These are phyloP conservation scores for Neonectria punicea DNA, from an alignment of 2,329 filamentous ascomycete genomes.

Conservation along the genomic window DNA sequence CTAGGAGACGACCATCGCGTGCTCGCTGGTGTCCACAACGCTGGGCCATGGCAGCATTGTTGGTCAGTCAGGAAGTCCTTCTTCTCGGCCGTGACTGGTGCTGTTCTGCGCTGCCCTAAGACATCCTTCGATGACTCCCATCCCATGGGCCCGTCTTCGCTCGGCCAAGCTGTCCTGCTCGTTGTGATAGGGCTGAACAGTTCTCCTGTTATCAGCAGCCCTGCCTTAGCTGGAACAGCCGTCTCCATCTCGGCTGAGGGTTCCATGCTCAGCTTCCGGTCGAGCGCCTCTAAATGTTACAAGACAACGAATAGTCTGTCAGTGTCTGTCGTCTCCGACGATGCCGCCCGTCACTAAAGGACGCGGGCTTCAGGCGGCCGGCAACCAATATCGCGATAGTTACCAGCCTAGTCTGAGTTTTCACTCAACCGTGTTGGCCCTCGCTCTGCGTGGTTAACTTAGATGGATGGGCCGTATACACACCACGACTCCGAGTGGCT, in stretches of 20 bases:
- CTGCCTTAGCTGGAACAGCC: slow-evolving; percentile 20
- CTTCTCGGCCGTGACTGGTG: slow-evolving; percentile 17
- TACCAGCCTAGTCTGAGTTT: slow-evolving; percentile 4
- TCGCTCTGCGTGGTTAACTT: slow-evolving; percentile 22
- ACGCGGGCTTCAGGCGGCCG: slow-evolving; percentile 27
- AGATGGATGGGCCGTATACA: slow-evolving; percentile 12
- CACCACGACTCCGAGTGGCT: slow-evolving; percentile 25
- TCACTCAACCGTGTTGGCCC: slow-evolving; percentile 5
- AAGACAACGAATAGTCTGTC: slow-evolving; percentile 19
- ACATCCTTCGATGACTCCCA: slow-evolving; percentile 4
- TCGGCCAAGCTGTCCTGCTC: slow-evolving; percentile 12
- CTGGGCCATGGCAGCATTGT: slow-evolving; percentile 11
- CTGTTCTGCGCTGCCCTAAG: slow-evolving; percentile 1
- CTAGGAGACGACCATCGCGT: slow-evolving; percentile 14
- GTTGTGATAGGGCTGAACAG: slow-evolving; percentile 34
- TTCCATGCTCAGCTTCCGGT: slow-evolving; percentile 25
- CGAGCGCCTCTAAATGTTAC: slow-evolving; percentile 16
- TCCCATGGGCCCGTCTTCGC: neutral
- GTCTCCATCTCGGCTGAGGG: slow-evolving; percentile 22
- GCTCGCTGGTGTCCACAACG: slow-evolving; percentile 10
- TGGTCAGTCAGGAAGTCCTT: slow-evolving; percentile 1
- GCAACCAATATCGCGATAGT: slow-evolving; percentile 6
- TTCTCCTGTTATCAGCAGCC: slow-evolving; percentile 14
- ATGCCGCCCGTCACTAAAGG: slow-evolving; percentile 17
- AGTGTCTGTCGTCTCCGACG: slow-evolving; percentile 4